A percentile compares a stretch with the other conserved stretches of the same genome.
Conservation (phyloP, 192 early-diverging fungal genomes). For the Linnemannia elongata region DNA sequence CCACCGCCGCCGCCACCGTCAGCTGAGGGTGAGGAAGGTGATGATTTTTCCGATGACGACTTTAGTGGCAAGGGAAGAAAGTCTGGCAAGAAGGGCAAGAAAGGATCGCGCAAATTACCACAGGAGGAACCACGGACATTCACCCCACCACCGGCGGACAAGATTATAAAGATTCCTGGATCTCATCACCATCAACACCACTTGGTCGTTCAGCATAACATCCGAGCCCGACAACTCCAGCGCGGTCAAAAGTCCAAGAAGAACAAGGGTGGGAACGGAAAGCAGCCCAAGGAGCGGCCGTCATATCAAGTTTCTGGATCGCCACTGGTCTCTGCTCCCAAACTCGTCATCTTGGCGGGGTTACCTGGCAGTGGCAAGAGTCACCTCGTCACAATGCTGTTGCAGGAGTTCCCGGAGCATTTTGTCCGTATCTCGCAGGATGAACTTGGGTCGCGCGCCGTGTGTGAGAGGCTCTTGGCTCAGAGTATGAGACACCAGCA, state of each 20-base stretch:
- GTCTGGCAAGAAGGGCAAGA: constrained; percentile 50
- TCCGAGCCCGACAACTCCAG: constrained; percentile 46
- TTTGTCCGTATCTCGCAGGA: constrained; percentile 55
- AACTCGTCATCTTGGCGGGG: constrained; percentile 36
- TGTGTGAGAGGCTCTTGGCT: constrained; percentile 48
- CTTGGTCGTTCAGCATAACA: constrained; percentile 50
- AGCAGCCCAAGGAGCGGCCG: constrained; percentile 42
- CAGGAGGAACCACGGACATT: constrained; percentile 27
- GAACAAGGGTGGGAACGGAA: constrained; percentile 26
- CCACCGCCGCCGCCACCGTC: background rate
- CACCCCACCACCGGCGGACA: constrained; percentile 44
- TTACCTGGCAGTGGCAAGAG: constrained; percentile 50
- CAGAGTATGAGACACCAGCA: constrained; percentile 56
- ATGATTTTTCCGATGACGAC: constrained; percentile 33
- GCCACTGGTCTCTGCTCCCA: constrained; percentile 29
- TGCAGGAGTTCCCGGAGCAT: constrained; percentile 46
- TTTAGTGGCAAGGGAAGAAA: constrained; percentile 22
- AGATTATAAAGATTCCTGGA: constrained; percentile 53
- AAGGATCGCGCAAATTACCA: constrained; percentile 24
- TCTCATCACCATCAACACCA: constrained; percentile 51
- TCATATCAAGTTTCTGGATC: constrained; percentile 35
- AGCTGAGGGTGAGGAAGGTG: background rate
- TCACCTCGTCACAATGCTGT: constrained; percentile 26
- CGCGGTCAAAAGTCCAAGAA: constrained; percentile 53
- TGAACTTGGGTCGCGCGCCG: constrained; percentile 44